These are phyloP conservation scores for Oryza longistaminata DNA, from an alignment of 176 grass and related monocot species.

Conservation along the genomic window DNA sequence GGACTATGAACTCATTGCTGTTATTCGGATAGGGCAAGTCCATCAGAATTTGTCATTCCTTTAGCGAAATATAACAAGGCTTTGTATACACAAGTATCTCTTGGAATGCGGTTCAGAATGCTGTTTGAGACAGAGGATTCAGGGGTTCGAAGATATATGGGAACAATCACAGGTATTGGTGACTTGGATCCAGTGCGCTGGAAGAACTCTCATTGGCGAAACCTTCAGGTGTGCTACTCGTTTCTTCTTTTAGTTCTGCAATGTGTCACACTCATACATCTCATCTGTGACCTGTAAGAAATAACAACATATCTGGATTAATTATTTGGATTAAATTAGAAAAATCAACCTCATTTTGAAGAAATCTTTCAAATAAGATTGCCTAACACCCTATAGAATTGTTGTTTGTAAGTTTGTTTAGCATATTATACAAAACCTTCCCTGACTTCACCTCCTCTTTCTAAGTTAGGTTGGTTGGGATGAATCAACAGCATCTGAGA, in stretches of 20 bases:
- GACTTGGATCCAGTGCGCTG: constrained; percentile 82
- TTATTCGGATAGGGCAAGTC: constrained; percentile 68
- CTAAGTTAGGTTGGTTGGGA: constrained; percentile 93
- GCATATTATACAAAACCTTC: background rate
- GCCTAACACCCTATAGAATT: constrained; percentile 1
- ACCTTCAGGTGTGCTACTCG: constrained; percentile 75
- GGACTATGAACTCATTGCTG: constrained; percentile 6
- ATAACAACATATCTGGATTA: background rate
- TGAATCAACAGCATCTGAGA: constrained; percentile 89
- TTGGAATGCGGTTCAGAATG: constrained; percentile 99
- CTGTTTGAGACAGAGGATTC: constrained; percentile 98
- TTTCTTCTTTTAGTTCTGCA: background rate
- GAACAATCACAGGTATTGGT: constrained; percentile 91
- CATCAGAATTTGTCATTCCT: constrained; percentile 96
- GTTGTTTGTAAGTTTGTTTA: constrained; percentile 17
- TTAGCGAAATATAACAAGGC: constrained; percentile 97
- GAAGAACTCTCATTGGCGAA: constrained; percentile 99
- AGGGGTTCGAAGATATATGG: constrained; percentile 93
- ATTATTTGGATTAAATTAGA: constrained; percentile 1
- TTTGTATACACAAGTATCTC: constrained; percentile 94
- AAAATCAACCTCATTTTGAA: background rate
- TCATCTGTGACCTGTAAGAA: constrained; percentile 11
- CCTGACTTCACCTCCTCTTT: constrained; percentile 40
- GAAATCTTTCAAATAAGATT: constrained; percentile 4
- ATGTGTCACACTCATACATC: constrained; percentile 7